Conservation (phyloP, 2,329 filamentous ascomycete genomes). For the Epichloe gansuensis region DNA sequence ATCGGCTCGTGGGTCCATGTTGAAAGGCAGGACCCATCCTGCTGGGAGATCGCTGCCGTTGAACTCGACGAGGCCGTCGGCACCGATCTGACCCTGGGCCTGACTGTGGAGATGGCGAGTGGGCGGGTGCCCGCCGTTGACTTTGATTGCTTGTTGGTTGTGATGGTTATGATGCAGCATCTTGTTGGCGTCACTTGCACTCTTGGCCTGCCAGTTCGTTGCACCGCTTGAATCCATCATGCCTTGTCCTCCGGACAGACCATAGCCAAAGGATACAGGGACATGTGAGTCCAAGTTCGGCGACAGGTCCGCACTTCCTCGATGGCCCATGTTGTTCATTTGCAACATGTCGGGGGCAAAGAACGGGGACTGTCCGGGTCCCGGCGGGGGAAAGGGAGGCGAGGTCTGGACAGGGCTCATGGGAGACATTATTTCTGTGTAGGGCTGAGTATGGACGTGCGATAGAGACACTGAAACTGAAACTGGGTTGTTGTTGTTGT, state of each 20-base stretch:
- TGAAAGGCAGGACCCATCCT: slow-evolving; percentile 90
- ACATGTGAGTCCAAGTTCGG: slow-evolving; percentile 58
- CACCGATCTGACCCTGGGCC: slow-evolving; percentile 10
- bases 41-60: slow-evolving; percentile 38
- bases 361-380: slow-evolving; percentile 23
- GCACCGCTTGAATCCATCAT: slow-evolving; percentile 28
- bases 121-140: slow-evolving; percentile 15
- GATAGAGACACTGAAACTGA: slow-evolving; percentile 23
- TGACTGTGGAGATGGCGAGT: slow-evolving; percentile 14
- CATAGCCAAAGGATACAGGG: slow-evolving; percentile 48
- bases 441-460: slow-evolving; percentile 28
- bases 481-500: too few relatives aligned
- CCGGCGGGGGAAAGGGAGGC: slow-evolving; percentile 24
- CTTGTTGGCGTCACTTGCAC: neutral
- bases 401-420: slow-evolving; percentile 36
- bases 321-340: slow-evolving; percentile 33
- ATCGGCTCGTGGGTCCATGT: slow-evolving; percentile 64
- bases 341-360: slow-evolving; percentile 42
- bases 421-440: slow-evolving; percentile 36
- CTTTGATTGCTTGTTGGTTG: slow-evolving; percentile 16
- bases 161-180: slow-evolving; percentile 13
- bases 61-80: slow-evolving; percentile 13
- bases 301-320: slow-evolving; percentile 35
- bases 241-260: neutral
- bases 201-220: slow-evolving; percentile 2